Evolutionary conservation across 495 filamentous ascomycete genomes (phyloP).

Genomic region (Parathielavia hyrcaniae): DNA sequence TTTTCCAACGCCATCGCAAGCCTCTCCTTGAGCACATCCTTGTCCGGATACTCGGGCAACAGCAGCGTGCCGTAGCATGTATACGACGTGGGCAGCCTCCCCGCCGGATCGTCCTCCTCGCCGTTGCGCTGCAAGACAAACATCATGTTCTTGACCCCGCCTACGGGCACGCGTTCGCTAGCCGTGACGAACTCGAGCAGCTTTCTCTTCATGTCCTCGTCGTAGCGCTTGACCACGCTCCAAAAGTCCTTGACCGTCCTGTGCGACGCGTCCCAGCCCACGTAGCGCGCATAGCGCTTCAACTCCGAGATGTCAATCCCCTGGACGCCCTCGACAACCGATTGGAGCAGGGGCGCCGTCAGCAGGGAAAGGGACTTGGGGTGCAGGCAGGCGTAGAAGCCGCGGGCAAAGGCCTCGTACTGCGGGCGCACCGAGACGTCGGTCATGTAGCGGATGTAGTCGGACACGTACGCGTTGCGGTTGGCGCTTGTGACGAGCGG

Average conservation of each 20-base stretch:
- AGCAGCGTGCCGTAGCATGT: conserved; percentile 87
- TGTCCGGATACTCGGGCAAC: conserved; percentile 71
- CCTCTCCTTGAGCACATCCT: conserved; percentile 63
- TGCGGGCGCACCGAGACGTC: conserved; percentile 70
- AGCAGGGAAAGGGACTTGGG: conserved; percentile 64
- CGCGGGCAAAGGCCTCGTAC: conserved; percentile 69
- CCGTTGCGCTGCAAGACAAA: conserved; percentile 82
- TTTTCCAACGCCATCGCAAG: conserved; percentile 79
- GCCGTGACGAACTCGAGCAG: conserved; percentile 94
- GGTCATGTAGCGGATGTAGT: conserved; percentile 83
- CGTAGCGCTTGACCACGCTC: conserved; percentile 63
- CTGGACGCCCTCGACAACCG: conserved; percentile 72
- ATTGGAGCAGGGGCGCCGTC: conserved; percentile 61
- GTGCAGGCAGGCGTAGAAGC: conserved; percentile 74
- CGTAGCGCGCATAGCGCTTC: conserved; percentile 62
- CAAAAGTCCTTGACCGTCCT: conserved; percentile 73
- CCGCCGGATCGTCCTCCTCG: conserved; percentile 47
- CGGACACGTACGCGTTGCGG: conserved; percentile 68
- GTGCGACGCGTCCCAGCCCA: conserved; percentile 66
- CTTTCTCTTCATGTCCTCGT: conserved; percentile 59
- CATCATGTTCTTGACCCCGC: conserved; percentile 67
- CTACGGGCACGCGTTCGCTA: conserved; percentile 81
- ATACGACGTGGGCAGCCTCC: conserved; percentile 67
- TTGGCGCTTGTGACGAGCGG: conserved; percentile 68
- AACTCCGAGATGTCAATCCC: conserved; percentile 70